Evolutionary conservation across 2,329 filamentous ascomycete genomes (phyloP), one percentile per base, ranked within the genome.

Genomic region (Neoascochyta sp.): DNA sequence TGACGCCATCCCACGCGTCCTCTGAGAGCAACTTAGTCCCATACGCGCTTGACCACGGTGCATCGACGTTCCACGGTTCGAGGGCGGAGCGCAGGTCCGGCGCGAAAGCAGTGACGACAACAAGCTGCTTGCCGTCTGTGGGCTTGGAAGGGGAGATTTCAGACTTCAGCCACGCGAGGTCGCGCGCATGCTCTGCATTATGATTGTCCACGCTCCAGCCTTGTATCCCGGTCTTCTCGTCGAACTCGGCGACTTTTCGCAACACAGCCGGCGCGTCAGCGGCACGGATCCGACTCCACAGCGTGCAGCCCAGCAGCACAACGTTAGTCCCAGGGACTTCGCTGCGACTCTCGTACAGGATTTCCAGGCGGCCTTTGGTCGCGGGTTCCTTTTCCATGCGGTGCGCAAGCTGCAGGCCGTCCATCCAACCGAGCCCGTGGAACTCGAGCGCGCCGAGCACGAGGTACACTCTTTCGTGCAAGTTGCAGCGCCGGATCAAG

Each of bases 101-200:
- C 2, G 75, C 74, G 45, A 80, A 76, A 30, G 80, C 74, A 0
- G 75, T 80, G 0, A 71, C 66, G 0, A 80, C 65, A 0, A 80
- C 35, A 5, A 78, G 31, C 21, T 45, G 38, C n/a, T 35, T 38
- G 5, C 23, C 24, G 7, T 32, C 20, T 5, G 32, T 22, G 9
- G 37, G 30, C 5, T 35, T 27, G n/a, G 29, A 29, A 27, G 42
- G 22, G 15, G 9, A 15, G 10, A 56, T 39, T 70, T 62, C 9
- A 36, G 44, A 14, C 50, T 58, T 25, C 9, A 81, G 59, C 75
- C 75, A 81, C 2, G 59, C 43, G 4, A 69, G 39, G 37, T 81
- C 76, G 11, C 57, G 41, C 2, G 50, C 47, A 48, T 79, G 71
- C 5, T 61, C 50, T 0, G 42, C 43, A 39, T 76, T 77, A 46